phyloP scores from a whole-genome alignment of 495 filamentous ascomycete genomes.

The Cercophora samala region DNA sequence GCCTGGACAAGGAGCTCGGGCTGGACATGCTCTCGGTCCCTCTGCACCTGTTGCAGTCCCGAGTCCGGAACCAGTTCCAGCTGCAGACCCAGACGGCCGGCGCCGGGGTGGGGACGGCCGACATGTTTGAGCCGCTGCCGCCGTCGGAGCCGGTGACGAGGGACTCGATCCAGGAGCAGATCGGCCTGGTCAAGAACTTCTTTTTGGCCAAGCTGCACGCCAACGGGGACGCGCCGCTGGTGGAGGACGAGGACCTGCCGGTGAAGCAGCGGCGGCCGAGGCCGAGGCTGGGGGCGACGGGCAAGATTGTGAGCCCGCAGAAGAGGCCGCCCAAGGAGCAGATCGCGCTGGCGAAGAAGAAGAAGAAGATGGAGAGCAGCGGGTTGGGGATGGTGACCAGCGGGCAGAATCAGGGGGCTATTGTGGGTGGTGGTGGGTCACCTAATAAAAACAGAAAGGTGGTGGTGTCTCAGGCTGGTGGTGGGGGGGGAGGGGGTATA shows the following conservation, averaged over 20 bases:
- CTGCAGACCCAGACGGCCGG: slow-evolving; percentile 60
- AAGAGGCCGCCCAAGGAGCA: slow-evolving; percentile 81
- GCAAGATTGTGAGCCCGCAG: slow-evolving; percentile 87
- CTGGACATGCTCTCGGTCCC: slow-evolving; percentile 83
- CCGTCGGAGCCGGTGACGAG: slow-evolving; percentile 75
- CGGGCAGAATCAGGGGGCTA: neutral
- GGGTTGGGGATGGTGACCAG: slow-evolving; percentile 42
- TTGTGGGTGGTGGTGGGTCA: neutral
- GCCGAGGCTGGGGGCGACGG: slow-evolving; percentile 88
- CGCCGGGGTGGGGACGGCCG: slow-evolving; percentile 48
- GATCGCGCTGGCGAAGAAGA: slow-evolving; percentile 69
- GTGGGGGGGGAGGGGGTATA: slow-evolving; percentile 18
- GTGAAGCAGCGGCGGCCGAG: slow-evolving; percentile 86
- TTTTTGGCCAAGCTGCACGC: slow-evolving; percentile 83
- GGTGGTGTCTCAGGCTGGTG: slow-evolving; percentile 11
- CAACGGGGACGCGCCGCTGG: slow-evolving; percentile 72
- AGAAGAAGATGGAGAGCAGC: slow-evolving; percentile 56
- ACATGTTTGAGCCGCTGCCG: slow-evolving; percentile 66
- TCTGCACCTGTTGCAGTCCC: slow-evolving; percentile 87
- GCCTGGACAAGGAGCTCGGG: slow-evolving; percentile 85
- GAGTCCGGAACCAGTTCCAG: slow-evolving; percentile 78
- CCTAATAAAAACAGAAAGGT: slow-evolving; percentile 12
- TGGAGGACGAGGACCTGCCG: slow-evolving; percentile 95
- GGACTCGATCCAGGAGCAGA: slow-evolving; percentile 71
- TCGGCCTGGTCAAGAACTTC: slow-evolving; percentile 83